These are phyloP conservation scores for Phaeoacremonium minimum DNA, from an alignment of 2,329 filamentous ascomycete genomes.

Conservation along the genomic window DNA sequence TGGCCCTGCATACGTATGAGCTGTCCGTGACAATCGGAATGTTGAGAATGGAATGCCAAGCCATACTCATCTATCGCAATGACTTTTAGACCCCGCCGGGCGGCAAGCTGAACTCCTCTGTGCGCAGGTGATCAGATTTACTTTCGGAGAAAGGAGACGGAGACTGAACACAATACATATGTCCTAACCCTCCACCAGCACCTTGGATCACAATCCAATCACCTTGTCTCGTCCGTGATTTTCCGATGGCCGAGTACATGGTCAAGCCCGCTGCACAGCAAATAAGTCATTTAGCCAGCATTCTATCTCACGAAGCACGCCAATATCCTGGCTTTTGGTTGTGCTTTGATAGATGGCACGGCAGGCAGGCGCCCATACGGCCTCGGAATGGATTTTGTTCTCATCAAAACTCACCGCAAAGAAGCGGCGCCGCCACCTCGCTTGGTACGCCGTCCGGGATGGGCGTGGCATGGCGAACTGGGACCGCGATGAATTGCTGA, in stretches of 20 bases:
- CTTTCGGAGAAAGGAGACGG: constrained; percentile 42
- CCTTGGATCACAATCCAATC: constrained; percentile 57
- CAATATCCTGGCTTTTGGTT: no score
- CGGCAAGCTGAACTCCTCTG: constrained; percentile 7
- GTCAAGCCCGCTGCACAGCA: constrained; percentile 45
- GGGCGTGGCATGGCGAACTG: constrained; percentile 65
- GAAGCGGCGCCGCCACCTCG: constrained; percentile 60
- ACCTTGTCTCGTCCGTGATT: constrained; percentile 53
- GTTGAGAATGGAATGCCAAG: not conserved
- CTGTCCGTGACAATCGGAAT: no score
- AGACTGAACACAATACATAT: constrained; percentile 45
- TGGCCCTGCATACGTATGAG: no score
- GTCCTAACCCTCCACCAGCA: constrained; percentile 61
- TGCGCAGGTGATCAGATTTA: constrained; percentile 5
- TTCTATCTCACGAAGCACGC: no score
- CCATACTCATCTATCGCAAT: constrained; percentile 7
- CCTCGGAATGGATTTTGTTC: no score
- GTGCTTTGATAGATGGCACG: no score
- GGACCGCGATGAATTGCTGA: constrained; percentile 62
- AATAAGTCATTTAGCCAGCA: not conserved
- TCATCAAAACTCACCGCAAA: constrained; percentile 48
- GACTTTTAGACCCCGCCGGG: constrained; percentile 8
- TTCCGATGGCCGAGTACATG: constrained; percentile 61
- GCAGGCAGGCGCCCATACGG: no score
- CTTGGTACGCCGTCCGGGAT: constrained; percentile 59